Base-by-base conservation (phyloP, 805 yeast genomes). In the Barnettozyma vustinii region DNA sequence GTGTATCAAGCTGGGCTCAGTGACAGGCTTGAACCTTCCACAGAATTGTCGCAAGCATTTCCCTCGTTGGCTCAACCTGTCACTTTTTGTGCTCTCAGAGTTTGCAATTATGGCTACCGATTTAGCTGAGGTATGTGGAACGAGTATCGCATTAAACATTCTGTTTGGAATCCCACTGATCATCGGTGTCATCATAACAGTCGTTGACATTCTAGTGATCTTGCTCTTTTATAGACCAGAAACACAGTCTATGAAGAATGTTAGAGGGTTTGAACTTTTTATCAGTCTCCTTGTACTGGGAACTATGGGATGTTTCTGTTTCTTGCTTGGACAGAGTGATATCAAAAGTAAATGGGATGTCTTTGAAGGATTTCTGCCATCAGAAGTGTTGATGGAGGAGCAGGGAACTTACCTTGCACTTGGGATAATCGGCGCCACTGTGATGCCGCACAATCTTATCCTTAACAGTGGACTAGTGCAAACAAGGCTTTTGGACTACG, bases 101-200 rank as follows among this genome's bases (percentile, higher is more conserved):
- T 57, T 87, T 21, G 96, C 96, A 2, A 90, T 90, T 52, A 83
- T 90, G 33, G 96, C 96, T 9, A 90, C 97, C 0, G 97, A 90
- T 63, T 69, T 90, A 58, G 97, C 97, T 1, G 97, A 90, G 65
- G 96, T 90, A 10, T 92, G 90, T 8, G 97, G 97, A 2, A 85
- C 96, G 3, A 96, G 96, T 10, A 87, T 90, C 43, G 81, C 96
- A 0, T 71, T 90, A 45, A 82, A 87, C 56, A 87, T 90, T 51
- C 64, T 90, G 25, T 83, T 90, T 58, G 73, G 76, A 1, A 79
- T 90, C 10, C 96, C 96, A 0, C 70, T 90, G 49, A 62, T 81
- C 1, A 65, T 75, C 37, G 97, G 97, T 47, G 95, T 90, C 3
- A 53, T 85, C 7, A 63, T 90, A 35, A 90, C 97, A 0, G 83